A percentile compares a stretch with the other conserved stretches of the same genome.
Evolutionary conservation across 345 rosid species (phyloP).

Genomic region (Pelargonium nanum): DNA sequence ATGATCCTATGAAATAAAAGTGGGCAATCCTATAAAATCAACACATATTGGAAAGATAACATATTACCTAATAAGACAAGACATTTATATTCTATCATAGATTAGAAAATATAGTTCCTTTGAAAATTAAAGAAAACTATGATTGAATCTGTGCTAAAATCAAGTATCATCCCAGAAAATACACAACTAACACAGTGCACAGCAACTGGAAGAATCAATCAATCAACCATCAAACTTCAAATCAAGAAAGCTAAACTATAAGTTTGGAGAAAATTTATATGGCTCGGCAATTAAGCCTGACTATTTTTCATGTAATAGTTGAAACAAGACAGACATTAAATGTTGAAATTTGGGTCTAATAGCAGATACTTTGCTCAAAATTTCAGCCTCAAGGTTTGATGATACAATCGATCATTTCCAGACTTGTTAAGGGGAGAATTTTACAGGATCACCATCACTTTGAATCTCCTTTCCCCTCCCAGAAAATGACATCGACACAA

Average conservation of each 20-base stretch:
- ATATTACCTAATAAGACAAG: background rate
- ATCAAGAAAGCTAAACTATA: background rate
- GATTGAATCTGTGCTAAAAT: background rate
- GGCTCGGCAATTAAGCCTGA: background rate
- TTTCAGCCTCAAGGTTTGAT: too few relatives aligned
- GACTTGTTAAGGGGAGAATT: too few relatives aligned
- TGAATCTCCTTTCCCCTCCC: background rate
- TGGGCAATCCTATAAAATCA: background rate
- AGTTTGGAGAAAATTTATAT: background rate
- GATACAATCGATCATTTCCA: too few relatives aligned
- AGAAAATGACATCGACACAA: background rate
- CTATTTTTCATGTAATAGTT: background rate
- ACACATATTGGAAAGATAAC: background rate
- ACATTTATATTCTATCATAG: background rate
- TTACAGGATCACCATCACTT: too few relatives aligned
- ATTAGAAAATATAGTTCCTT: background rate
- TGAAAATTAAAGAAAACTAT: too few relatives aligned
- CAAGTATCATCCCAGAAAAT: background rate
- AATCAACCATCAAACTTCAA: background rate
- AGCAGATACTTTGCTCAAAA: too few relatives aligned
- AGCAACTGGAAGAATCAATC: background rate
- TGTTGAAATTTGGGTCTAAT: background rate
- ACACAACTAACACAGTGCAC: background rate
- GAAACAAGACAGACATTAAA: background rate
- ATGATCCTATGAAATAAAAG: slow-evolving; percentile 31